A percentile compares a stretch with the other conserved stretches of the same genome.
These are phyloP conservation scores for Darksidea phi DNA, from an alignment of 495 filamentous ascomycete species.

Conservation along the genomic window DNA sequence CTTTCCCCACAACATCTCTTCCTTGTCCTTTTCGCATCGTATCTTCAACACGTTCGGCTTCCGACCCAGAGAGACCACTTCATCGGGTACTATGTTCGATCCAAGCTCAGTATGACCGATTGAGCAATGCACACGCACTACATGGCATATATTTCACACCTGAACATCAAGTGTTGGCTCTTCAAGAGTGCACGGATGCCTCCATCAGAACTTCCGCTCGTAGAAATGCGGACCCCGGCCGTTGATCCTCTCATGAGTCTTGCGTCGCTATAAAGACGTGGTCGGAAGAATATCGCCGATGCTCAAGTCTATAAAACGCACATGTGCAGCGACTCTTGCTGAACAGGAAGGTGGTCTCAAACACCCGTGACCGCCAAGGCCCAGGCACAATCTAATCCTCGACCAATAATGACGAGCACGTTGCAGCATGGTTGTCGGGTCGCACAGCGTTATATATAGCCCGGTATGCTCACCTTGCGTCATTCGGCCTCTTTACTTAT, in stretches of 20 bases:
- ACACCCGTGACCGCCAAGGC: constrained; percentile 17
- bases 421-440: constrained; percentile 5
- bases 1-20: no score
- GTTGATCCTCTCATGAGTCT: constrained; percentile 1
- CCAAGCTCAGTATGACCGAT: constrained; percentile 3
- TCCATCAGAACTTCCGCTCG: not conserved
- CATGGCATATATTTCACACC: not conserved
- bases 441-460: constrained; percentile 8
- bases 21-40: no score
- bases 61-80: no score
- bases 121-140: constrained; percentile 7
- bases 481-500: constrained; percentile 8
- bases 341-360: constrained; percentile 13
- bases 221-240: no score
- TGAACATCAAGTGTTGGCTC: no score
- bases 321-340: not conserved
- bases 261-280: constrained; percentile 15
- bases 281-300: constrained; percentile 4
- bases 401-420: constrained; percentile 3
- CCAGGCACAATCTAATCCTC: constrained; percentile 24
- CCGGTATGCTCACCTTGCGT: not conserved
- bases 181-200: no score
- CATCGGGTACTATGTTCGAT: no score
- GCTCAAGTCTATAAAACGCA: not conserved
- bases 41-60: no score